These are phyloP conservation scores for Ligustrum vulgare DNA, from an alignment of 257 asterid genomes.

Conservation along the genomic window DNA sequence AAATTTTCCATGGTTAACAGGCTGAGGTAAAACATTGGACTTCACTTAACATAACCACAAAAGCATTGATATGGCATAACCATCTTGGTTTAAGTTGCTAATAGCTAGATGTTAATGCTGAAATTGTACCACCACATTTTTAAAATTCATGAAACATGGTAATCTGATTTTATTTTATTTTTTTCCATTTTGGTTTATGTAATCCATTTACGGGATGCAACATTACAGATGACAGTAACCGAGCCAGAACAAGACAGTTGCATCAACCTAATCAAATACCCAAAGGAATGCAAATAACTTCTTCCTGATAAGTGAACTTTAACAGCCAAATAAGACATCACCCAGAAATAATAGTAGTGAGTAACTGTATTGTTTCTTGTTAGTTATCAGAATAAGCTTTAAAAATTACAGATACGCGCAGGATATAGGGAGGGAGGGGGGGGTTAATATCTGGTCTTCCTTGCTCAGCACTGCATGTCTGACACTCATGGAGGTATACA, in stretches of 20 bases:
- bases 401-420: neutral
- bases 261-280: conserved; percentile 6
- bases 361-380: neutral
- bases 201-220: neutral
- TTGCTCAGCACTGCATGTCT: conserved; percentile 5
- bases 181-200: neutral
- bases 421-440: neutral
- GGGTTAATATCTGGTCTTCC: neutral
- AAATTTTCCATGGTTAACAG: conserved; percentile 29
- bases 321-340: conserved; percentile 1
- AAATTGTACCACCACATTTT: neutral
- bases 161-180: neutral
- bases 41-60: neutral
- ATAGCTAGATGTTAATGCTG: conserved; percentile 6
- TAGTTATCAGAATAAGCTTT: conserved; percentile 14
- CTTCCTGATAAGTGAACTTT: neutral
- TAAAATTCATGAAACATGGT: neutral
- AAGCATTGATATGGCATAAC: neutral
- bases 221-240: neutral
- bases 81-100: neutral
- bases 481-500: neutral
- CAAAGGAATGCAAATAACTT: neutral
- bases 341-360: neutral
- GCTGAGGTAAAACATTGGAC: conserved; percentile 13
- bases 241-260: conserved; percentile 6